A percentile compares a stretch with the other conserved stretches of the same genome.
Conservation (phyloP, 2,329 filamentous ascomycete genomes). For the Pseudopyricularia cyperi region DNA sequence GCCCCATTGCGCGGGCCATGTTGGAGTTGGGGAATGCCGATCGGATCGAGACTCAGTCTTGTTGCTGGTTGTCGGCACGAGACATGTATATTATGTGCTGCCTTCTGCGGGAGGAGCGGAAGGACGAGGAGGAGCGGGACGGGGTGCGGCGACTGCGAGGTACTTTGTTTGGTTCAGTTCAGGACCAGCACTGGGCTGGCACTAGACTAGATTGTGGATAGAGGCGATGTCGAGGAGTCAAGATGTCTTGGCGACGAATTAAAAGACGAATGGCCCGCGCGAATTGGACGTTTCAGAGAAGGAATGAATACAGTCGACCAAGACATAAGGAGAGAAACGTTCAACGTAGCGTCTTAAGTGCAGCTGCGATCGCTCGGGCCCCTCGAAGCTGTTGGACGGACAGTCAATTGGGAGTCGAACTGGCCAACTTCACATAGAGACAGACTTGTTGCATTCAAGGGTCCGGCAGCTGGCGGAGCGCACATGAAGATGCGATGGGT, state of each 20-base stretch:
- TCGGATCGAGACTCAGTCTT: neutral
- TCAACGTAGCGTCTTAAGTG: neutral
- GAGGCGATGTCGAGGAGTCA: neutral
- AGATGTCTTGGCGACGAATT: neutral
- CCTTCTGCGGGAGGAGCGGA: neutral
- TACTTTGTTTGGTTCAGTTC: too few relatives aligned
- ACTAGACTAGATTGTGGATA: too few relatives aligned
- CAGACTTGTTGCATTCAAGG: too few relatives aligned
- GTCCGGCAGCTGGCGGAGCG: too few relatives aligned
- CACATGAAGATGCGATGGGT: too few relatives aligned
- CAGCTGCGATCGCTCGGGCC: neutral
- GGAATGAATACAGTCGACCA: neutral
- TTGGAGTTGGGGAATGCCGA: constrained; percentile 6
- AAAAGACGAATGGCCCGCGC: neutral
- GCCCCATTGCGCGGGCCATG: constrained; percentile 47
- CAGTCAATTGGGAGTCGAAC: too few relatives aligned
- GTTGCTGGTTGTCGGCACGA: neutral
- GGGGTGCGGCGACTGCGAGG: too few relatives aligned
- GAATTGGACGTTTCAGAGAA: neutral
- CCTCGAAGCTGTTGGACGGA: neutral
- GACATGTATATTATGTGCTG: neutral
- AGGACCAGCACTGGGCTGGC: too few relatives aligned
- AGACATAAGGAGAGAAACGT: neutral
- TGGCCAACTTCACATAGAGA: too few relatives aligned
- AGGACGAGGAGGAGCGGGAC: too few relatives aligned